Percentiles rank a stretch among this genome's conserved stretches.
These are phyloP conservation scores for Penicillium antarcticum DNA, from an alignment of 495 filamentous ascomycete species.

Conservation along the genomic window DNA sequence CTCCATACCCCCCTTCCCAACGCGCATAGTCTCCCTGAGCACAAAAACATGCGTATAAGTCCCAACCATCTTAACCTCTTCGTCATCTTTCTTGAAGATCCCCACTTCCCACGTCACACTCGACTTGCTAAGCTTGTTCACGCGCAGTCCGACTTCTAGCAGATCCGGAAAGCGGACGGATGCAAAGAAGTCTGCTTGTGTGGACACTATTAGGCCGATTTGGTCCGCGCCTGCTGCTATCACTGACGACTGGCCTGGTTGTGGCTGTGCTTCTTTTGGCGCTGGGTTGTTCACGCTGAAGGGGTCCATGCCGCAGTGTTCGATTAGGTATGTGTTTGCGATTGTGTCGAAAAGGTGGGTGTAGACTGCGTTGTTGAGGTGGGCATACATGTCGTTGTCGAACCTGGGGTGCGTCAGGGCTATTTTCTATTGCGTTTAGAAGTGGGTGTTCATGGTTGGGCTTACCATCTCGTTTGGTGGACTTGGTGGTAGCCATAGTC, in stretches of 20 bases:
- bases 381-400: constrained; percentile 96
- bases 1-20: constrained; percentile 49
- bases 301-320: constrained; percentile 72
- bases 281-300: constrained; percentile 41
- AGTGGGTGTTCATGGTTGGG: background rate
- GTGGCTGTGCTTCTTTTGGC: background rate
- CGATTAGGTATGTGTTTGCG: constrained; percentile 85
- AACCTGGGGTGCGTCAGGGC: constrained; percentile 47
- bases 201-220: constrained; percentile 67
- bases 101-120: constrained; percentile 93
- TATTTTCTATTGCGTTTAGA: background rate
- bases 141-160: constrained; percentile 76
- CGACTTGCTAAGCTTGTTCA: constrained; percentile 78
- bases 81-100: constrained; percentile 72
- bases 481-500: constrained; percentile 81
- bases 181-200: constrained; percentile 79
- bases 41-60: constrained; percentile 90
- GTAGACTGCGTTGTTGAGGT: constrained; percentile 84
- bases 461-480: constrained; percentile 86
- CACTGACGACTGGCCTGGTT: constrained; percentile 7
- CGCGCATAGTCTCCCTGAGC: constrained; percentile 65
- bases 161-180: constrained; percentile 80
- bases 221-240: constrained; percentile 14
- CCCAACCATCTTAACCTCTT: constrained; percentile 80
- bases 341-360: constrained; percentile 81